Evolutionary conservation across 805 yeast genomes (phyloP), one percentile per base, ranked within the genome.

Genomic region (Zygosaccharomyces siamensis): DNA sequence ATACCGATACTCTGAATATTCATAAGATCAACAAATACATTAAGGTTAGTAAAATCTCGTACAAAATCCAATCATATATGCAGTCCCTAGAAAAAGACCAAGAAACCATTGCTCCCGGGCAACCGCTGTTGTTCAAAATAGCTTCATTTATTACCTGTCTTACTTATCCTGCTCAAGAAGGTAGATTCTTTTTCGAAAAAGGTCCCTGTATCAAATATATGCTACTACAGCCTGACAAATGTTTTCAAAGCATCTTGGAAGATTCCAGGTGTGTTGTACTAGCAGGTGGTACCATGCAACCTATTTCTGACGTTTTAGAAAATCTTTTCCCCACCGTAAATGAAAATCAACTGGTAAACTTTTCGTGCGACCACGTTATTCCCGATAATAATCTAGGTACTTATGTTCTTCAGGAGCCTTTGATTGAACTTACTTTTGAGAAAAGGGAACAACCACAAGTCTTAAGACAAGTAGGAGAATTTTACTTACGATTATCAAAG

Each of bases 201-300:
- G 67, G 66, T 8, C 57, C 54, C 7, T 47, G 70, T 11, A 43
- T 90, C 45, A 80, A 81, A 49, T 90, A 89, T 59, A 76, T 88
- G 73, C 69, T 89, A 6, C 69, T 90, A 6, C 96, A 89, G 59
- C 95, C 97, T 2, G 80, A 88, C 47, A 79, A 78, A 42, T 72
- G 79, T 2, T 88, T 90, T 61, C 71, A 74, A 46, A 83, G 81
- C 2, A 72, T 92, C 2, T 79, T 87, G 0, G 79, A 80, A 2
- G 76, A 79, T 11, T 74, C 89, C 0, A 74, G 74, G 54, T 83
- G 90, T 63, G 84, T 90, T 0, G 71, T 92, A 1, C 63, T 90
- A 2, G 93, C 96, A 1, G 98, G 98, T 31, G 98, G 98, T 11
- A 90, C 98, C 0, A 88, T 89, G 96, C 92, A 86, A 61, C 97